A percentile compares a stretch with the other conserved stretches of the same genome.
These are phyloP conservation scores for Rhizopogon vinicolor DNA, from an alignment of 768 basidiomycete species.

Conservation along the genomic window DNA sequence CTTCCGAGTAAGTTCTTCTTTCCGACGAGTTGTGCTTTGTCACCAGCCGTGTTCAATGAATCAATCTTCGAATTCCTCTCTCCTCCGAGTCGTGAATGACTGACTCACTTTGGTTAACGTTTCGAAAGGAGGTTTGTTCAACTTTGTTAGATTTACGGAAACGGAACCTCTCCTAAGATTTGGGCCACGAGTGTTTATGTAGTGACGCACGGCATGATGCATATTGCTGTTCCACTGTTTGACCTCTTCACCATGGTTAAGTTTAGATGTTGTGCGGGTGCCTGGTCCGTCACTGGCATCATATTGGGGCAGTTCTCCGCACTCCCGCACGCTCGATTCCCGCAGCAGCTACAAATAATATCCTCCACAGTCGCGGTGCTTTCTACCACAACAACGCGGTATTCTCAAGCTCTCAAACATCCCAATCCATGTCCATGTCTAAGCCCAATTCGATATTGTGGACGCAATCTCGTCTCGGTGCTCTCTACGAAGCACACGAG, in stretches of 20 bases:
- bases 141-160: too few relatives aligned
- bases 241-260: neutral
- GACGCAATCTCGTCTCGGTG: conserved; percentile 24
- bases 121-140: too few relatives aligned
- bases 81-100: too few relatives aligned
- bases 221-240: neutral
- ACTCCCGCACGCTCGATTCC: neutral
- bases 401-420: neutral
- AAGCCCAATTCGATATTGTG: conserved; percentile 16
- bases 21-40: neutral
- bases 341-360: neutral
- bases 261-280: neutral
- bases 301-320: neutral
- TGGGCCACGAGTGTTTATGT: too few relatives aligned
- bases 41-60: too few relatives aligned
- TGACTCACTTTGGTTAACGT: too few relatives aligned
- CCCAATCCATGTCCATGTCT: neutral
- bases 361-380: neutral
- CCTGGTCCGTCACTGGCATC: neutral
- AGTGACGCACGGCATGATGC: neutral
- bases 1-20: neutral
- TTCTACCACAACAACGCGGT: neutral
- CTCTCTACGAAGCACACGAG: conserved; percentile 19
- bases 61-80: too few relatives aligned
- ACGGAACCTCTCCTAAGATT: too few relatives aligned